phyloP scores from a whole-genome alignment of 768 basidiomycete species.

The Russula olivacea region DNA sequence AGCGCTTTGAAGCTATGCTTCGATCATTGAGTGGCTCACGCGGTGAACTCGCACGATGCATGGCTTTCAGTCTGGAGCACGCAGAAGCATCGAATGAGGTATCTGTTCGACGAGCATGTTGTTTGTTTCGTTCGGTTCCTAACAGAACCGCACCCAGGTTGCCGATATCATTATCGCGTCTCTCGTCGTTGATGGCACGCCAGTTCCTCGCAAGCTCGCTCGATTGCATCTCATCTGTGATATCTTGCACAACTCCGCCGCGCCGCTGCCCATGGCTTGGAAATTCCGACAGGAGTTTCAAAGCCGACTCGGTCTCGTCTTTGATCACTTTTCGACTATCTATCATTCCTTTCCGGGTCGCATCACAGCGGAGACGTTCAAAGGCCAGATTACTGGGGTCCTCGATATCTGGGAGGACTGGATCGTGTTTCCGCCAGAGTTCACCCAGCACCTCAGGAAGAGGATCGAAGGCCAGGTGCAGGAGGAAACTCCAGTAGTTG shows the following conservation, averaged over 20 bases:
- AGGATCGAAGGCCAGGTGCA: conserved; percentile 62
- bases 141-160: conserved; percentile 51
- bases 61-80: conserved; percentile 96
- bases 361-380: conserved; percentile 95
- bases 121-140: background rate
- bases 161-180: conserved; percentile 88
- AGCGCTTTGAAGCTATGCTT: conserved; percentile 86
- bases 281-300: conserved; percentile 96
- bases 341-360: conserved; percentile 94
- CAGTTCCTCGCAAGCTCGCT: conserved; percentile 96
- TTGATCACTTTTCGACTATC: conserved; percentile 91
- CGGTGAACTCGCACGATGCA: conserved; percentile 88
- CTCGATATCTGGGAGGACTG: conserved; percentile 98
- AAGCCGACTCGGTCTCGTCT: conserved; percentile 82
- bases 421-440: conserved; percentile 92
- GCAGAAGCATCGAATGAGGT: conserved; percentile 95
- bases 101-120: conserved; percentile 18
- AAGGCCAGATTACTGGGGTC: conserved; percentile 81
- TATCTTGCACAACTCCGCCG: conserved; percentile 95
- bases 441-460: conserved; percentile 63
- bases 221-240: conserved; percentile 95
- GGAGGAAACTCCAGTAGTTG: conserved; percentile 27
- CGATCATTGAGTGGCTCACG: conserved; percentile 79
- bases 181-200: conserved; percentile 81
- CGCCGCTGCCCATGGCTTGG: conserved; percentile 93